A percentile compares a stretch with the other conserved stretches of the same genome.
phyloP scores from a whole-genome alignment of 1,284 basidiomycete species.

The Microbotryum violaceum region DNA sequence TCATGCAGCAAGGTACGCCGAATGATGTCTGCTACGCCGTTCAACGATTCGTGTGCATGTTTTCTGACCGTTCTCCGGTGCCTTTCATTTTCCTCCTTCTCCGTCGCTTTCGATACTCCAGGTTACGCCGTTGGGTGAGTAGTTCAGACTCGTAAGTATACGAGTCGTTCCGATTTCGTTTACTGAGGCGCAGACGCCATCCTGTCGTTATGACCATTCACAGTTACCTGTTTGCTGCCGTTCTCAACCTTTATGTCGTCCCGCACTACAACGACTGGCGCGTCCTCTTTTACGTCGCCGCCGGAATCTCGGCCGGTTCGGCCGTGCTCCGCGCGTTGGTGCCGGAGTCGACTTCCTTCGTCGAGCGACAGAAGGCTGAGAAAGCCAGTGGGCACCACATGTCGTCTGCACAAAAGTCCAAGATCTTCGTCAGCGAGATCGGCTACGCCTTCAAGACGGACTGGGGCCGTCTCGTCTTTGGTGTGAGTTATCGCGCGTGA shows the following conservation, averaged over 20 bases:
- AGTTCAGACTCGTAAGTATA: neutral
- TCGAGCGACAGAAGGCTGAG: constrained; percentile 39
- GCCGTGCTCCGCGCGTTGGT: constrained; percentile 62
- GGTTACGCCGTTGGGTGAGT: constrained; percentile 28
- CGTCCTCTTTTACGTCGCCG: constrained; percentile 26
- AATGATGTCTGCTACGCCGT: constrained; percentile 40
- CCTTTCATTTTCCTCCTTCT: neutral
- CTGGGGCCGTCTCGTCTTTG: constrained; percentile 81
- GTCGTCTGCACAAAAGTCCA: constrained; percentile 51
- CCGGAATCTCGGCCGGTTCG: constrained; percentile 66
- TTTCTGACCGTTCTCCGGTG: neutral
- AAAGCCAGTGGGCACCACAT: constrained; percentile 43
- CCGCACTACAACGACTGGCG: constrained; percentile 44
- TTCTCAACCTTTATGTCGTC: constrained; percentile 33
- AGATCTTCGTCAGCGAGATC: constrained; percentile 62
- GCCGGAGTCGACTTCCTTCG: constrained; percentile 75
- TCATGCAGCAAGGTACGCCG: constrained; percentile 77
- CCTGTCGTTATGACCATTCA: neutral
- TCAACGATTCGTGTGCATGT: neutral
- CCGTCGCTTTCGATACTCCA: neutral
- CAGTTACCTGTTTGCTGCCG: constrained; percentile 32
- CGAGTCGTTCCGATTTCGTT: too few species aligned
- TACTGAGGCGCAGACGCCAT: too few species aligned
- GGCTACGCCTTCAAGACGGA: constrained; percentile 69
- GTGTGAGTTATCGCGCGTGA: constrained; percentile 37